phyloP scores from a whole-genome alignment of 805 yeast species.

The Zygosaccharomyces pseudorouxii region DNA sequence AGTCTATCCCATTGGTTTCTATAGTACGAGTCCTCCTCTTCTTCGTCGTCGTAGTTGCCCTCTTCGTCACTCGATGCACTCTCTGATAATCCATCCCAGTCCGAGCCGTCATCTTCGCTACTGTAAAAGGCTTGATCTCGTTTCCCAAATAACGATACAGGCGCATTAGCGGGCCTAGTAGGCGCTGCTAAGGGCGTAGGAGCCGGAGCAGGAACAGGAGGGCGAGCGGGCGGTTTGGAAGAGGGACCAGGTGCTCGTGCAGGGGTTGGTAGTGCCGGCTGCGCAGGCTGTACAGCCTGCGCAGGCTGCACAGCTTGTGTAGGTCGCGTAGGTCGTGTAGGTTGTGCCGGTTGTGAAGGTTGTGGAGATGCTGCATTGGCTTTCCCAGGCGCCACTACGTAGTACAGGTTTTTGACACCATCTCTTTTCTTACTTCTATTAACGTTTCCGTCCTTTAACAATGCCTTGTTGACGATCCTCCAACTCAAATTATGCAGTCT shows the following conservation, averaged over 20 bases:
- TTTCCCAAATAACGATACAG: constrained; percentile 18
- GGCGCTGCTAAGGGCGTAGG: constrained; percentile 12
- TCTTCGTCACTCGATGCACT: constrained; percentile 22
- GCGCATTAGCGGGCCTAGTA: constrained; percentile 6
- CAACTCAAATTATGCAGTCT: constrained; percentile 33
- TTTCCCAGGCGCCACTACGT: constrained; percentile 24
- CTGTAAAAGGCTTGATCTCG: constrained; percentile 28
- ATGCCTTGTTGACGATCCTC: constrained; percentile 33
- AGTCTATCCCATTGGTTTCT: constrained; percentile 33
- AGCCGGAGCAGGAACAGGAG: constrained; percentile 4
- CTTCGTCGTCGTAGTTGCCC: constrained; percentile 28
- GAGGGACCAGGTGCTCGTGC: not conserved
- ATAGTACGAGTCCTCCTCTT: constrained; percentile 32
- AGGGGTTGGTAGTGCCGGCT: constrained; percentile 1
- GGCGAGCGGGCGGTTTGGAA: not conserved
- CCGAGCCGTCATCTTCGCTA: constrained; percentile 36
- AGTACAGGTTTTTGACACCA: constrained; percentile 34
- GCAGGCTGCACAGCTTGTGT: not conserved
- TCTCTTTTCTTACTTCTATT: constrained; percentile 33
- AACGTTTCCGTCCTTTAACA: constrained; percentile 24
- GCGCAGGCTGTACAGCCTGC: constrained; percentile 1
- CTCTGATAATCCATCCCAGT: constrained; percentile 28
- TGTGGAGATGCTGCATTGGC: not conserved
- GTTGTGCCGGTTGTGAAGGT: constrained; percentile 21
- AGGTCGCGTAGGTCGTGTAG: constrained; percentile 10